Conservation (phyloP, 345 rosid species). For the Zanthoxylum bungeanum region DNA sequence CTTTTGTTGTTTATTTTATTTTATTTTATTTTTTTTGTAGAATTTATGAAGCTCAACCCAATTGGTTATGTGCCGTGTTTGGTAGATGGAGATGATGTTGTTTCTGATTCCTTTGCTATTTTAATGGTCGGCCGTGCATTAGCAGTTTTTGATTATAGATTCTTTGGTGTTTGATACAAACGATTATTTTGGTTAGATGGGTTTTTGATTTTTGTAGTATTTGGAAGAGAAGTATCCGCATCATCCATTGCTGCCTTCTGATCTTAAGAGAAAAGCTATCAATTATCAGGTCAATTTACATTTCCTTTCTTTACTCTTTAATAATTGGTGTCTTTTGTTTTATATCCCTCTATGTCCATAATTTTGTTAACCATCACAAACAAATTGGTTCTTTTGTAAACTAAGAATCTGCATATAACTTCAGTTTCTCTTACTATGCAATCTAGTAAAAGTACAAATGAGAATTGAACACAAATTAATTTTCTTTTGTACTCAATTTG, state of each 20-base stretch:
- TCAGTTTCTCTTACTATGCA: neutral
- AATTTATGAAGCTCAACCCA: slow-evolving; percentile 70
- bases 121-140: slow-evolving; percentile 35
- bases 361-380: neutral
- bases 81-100: slow-evolving; percentile 63
- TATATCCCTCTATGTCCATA: neutral
- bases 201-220: slow-evolving; percentile 39
- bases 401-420: neutral
- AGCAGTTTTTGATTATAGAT: neutral
- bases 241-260: slow-evolving; percentile 58
- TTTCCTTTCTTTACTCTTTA: neutral
- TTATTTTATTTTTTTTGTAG: slow-evolving; percentile 33
- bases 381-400: neutral
- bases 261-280: slow-evolving; percentile 56
- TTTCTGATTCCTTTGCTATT: slow-evolving; percentile 81
- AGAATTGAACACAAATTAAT: neutral
- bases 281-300: slow-evolving; percentile 54
- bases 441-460: neutral
- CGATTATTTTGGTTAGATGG: neutral
- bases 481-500: slow-evolving; percentile 5
- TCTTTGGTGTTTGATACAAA: neutral
- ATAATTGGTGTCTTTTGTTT: neutral
- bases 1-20: neutral
- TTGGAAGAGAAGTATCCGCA: slow-evolving; percentile 85
- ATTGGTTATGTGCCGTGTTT: slow-evolving; percentile 72